Evolutionary conservation across 371 early-diverging fungal species (phyloP), one percentile per base, ranked within the genome.

Genomic region (Mortierella sp.): DNA sequence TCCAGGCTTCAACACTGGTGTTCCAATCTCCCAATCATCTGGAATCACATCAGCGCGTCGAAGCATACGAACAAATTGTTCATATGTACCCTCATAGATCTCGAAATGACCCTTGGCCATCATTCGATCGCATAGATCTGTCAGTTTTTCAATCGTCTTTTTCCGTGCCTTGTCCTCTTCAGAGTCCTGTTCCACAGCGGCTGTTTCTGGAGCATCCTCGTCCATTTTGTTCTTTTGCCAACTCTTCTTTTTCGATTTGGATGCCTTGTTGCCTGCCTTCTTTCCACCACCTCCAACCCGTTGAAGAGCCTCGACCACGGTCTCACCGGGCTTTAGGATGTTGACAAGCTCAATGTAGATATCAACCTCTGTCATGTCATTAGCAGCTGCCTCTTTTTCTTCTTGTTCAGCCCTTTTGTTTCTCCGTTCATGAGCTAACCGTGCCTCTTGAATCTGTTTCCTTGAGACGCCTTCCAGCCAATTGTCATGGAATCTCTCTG

Each of bases 401-500:
- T 85, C 83, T 25, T 84, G 29, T 15, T 77, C 84, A 55, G 88
- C 88, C 6, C 66, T 74, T 50, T 81, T 75, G 14, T 86, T 84
- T 53, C 87, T 87, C 28, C 88, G 85, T 29, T 88, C 89, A 21
- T 90, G 90, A 1, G 96, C 96, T 21, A 81, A 85, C 51, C 85
- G 86, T 4, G 96, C 96, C 28, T 82, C 77, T 52, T 86, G 81
- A 57, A 97, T 96, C n/a, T 96, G 92, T 26, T 83, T 84, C 26
- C 87, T 84, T 0, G 93, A 88, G 14, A 96, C 82, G 9, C 92
- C 95, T 21, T 92, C 87, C 74, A 97, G 87, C 97, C 97, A 97
- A 62, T 83, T 85, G 75, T 97, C 97, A 62, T 97, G 96, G 73
- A 93, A 88, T 6, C 87, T 90, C 43, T 94, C 89, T 12, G 94